Evolutionary conservation across 2,329 filamentous ascomycete genomes (phyloP), one percentile per base, ranked within the genome.

Genomic region (Cercospora citrullina): DNA sequence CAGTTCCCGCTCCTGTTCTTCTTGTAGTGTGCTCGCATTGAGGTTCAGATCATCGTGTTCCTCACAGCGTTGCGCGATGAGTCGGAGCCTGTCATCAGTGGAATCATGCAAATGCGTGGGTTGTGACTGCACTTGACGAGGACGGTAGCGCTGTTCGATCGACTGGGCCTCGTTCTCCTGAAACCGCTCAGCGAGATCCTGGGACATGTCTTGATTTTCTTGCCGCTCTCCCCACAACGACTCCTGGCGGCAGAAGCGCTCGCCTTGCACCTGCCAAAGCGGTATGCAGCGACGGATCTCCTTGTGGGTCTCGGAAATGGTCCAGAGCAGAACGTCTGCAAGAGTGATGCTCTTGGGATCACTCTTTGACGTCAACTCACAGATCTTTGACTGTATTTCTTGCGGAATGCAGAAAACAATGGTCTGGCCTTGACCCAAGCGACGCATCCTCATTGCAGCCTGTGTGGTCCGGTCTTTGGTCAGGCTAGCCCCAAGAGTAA

Each of bases 361-460:
- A 9, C 7, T 10, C 39, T 57, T 26, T 2, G 39, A 16, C 2
- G 26, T 57, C 14, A 58, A 26, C 2, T 77, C 71, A 0, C 75
- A 67, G 16, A 91, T 88, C 67, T 86, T 86, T 0, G 74, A 77
- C 10, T 85, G 78, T 3, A 92, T 87, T 66, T 92, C 90, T 0
- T 81, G 74, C 0, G 87, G 84, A 0, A 88, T 78, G 64, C 84
- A 87, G 61, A 91, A 91, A 0, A 86, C 79, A 0, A 92, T 84
- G 0, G 86, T 87, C 71, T 93, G 90, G 0, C 89, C 89, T 2
- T 86, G 79, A 0, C 89, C 90, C 0, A 94, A 81, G 67, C 89
- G 87, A 10, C 90, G 78, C 85, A 93, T 88, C n/a, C 90, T 78
- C 88, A 91, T 91, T 67, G 89, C 90, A 0, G 89, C 89, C 84